Evolutionary conservation across 2,329 filamentous ascomycete genomes (phyloP).

Genomic region (Diaporthe caulivora): DNA sequence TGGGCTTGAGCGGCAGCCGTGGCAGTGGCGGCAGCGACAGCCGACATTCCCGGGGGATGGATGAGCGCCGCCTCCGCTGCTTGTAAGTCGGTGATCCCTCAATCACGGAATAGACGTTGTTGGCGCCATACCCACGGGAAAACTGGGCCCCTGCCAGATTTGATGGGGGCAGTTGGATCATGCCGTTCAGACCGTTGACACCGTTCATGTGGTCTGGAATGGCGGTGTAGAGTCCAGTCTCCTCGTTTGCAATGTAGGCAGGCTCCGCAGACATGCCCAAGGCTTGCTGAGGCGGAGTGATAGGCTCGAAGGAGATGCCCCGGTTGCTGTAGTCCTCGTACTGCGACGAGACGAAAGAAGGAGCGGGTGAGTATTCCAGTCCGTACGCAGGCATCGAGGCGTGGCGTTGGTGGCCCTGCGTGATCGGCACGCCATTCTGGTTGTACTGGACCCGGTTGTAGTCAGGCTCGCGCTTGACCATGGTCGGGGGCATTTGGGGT

Average conservation of each 20-base stretch:
- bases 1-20: constrained; percentile 55
- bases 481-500: constrained; percentile 75
- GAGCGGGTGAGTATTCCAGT: constrained; percentile 97
- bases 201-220: constrained; percentile 86
- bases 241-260: constrained; percentile 97
- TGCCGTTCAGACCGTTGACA: constrained; percentile 82
- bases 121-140: constrained; percentile 76
- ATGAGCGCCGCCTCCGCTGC: constrained; percentile 93
- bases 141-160: constrained; percentile 86
- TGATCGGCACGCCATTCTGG: constrained; percentile 88
- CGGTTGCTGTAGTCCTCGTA: constrained; percentile 98
- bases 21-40: constrained; percentile 73
- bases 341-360: constrained; percentile 98
- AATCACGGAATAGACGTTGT: constrained; percentile 94
- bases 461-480: constrained; percentile 91
- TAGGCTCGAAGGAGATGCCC: constrained; percentile 94
- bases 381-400: constrained; percentile 97
- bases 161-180: constrained; percentile 91
- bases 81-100: constrained; percentile 99
- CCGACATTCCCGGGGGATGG: constrained; percentile 82
- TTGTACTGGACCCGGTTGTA: constrained; percentile 88
- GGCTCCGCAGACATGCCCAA: constrained; percentile 86
- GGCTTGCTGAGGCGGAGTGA: constrained; percentile 94
- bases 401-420: constrained; percentile 88
- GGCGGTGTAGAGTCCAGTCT: constrained; percentile 94